Evolutionary conservation across 495 filamentous ascomycete genomes (phyloP).

Genomic region (Peziza echinospora): DNA sequence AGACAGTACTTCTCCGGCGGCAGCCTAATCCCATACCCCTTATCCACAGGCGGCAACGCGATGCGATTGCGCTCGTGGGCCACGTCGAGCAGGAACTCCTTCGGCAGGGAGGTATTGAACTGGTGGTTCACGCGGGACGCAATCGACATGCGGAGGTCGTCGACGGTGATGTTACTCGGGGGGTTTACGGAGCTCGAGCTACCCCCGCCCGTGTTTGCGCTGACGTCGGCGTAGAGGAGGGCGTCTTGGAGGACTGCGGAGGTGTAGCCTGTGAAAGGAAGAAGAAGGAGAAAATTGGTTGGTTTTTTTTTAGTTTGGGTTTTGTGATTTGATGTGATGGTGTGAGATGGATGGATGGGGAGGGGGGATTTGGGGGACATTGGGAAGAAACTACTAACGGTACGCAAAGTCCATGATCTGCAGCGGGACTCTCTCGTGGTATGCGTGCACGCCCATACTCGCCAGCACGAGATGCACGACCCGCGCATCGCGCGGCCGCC

Average conservation of each 20-base stretch:
- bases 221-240: conserved; percentile 39
- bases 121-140: conserved; percentile 41
- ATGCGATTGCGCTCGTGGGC: conserved; percentile 65
- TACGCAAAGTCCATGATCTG: conserved; percentile 95
- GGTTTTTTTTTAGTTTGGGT: too few species aligned
- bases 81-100: conserved; percentile 69
- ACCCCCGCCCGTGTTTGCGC: conserved; percentile 21
- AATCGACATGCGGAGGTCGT: conserved; percentile 41
- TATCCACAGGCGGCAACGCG: conserved; percentile 51
- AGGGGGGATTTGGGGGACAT: conserved; percentile 23
- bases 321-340: too few species aligned
- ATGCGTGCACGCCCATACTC: conserved; percentile 65
- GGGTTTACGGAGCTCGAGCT: conserved; percentile 20
- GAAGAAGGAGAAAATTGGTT: neutral
- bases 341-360: conserved; percentile 22
- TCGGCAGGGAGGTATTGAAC: conserved; percentile 44
- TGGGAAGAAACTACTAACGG: conserved; percentile 27
- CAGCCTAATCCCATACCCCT: conserved; percentile 63
- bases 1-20: conserved; percentile 84
- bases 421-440: conserved; percentile 83
- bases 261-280: conserved; percentile 25
- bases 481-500: conserved; percentile 74
- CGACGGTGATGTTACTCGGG: conserved; percentile 27
- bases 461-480: conserved; percentile 80
- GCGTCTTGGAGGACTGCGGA: conserved; percentile 44